These are phyloP conservation scores for Phaeosphaeriaceae sp. DNA, from an alignment of 2,329 filamentous ascomycete species.

Conservation along the genomic window DNA sequence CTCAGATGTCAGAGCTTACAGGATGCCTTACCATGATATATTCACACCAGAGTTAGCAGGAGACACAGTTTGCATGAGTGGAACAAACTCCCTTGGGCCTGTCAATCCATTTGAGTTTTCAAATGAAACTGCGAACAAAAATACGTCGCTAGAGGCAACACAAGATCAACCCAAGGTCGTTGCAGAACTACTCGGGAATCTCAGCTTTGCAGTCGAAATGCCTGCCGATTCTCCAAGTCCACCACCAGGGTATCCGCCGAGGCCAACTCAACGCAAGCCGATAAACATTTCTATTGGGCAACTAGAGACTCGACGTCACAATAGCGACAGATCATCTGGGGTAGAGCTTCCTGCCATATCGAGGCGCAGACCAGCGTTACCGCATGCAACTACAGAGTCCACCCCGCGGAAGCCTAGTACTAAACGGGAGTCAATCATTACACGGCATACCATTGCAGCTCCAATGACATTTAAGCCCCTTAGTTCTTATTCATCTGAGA, in stretches of 20 bases:
- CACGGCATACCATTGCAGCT: neutral
- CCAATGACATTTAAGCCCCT: no score
- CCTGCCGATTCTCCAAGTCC: slow-evolving; percentile 11
- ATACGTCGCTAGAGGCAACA: neutral
- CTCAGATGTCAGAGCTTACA: neutral
- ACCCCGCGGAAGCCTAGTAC: neutral
- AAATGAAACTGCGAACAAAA: neutral
- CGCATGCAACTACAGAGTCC: slow-evolving; percentile 11
- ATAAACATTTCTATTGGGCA: neutral
- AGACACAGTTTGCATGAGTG: slow-evolving; percentile 18
- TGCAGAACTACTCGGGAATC: slow-evolving; percentile 16
- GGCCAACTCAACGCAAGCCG: neutral
- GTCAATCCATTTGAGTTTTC: slow-evolving; percentile 24
- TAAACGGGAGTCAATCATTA: neutral
- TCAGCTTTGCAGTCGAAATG: slow-evolving; percentile 13
- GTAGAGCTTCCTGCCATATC: slow-evolving; percentile 7
- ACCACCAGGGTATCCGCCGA: slow-evolving; percentile 4
- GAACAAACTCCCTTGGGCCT: slow-evolving; percentile 25
- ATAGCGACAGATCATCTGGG: neutral
- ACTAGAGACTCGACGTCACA: neutral
- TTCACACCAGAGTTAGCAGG: slow-evolving; percentile 16
- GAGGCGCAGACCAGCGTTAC: slow-evolving; percentile 9
- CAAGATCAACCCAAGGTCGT: neutral
- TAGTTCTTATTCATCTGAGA: no score
- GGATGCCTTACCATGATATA: neutral